Evolutionary conservation across 805 yeast genomes (phyloP), one percentile per base, ranked within the genome.

Genomic region (Candida silvatica): DNA sequence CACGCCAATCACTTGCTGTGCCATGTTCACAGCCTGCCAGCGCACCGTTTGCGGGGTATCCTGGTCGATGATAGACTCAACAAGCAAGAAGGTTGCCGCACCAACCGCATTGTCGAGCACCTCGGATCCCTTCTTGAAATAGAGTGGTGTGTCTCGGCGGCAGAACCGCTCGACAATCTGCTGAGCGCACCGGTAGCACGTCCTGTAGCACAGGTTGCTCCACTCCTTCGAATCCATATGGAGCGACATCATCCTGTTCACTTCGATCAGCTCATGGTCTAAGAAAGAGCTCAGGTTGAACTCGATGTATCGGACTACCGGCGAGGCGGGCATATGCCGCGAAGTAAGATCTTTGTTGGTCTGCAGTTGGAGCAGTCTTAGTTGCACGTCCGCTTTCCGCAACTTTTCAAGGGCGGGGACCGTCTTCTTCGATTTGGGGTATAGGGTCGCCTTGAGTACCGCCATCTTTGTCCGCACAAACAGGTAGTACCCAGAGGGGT

Each of bases 241-340:
- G 1, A 43, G 32, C 6, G 58, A 48, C 54, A 55, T 48, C 37
- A 45, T 49, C 26, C 54, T 41, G 34, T 55, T 55, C 11, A 55
- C 46, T 17, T 54, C 57, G 8, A 54, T 32, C 12, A 51, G 27
- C 35, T 53, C 59, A 29, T 49, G 45, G 4, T 41, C 31, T 6
- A 54, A 31, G 4, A 38, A 34, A 19, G 38, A 42, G 8, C 41
- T 38, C 17, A 41, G 31, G 6, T 48, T 36, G 36, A 42, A 51
- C 19, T 39, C 40, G 17, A 40, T 40, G 36, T 41, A 48, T 5
- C 44, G 43, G 11, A 51, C 29, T 0, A 33, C 36, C 4, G 33
- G 31, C 6, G 39, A 37, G 24, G 37, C 46, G 14, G 26, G 27
- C 9, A 7, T 24, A 34, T 45, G 52, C 4, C 25, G 23, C n/a